These are phyloP conservation scores for Paulownia fortunei DNA, from an alignment of 257 asterid species.

Conservation along the genomic window DNA sequence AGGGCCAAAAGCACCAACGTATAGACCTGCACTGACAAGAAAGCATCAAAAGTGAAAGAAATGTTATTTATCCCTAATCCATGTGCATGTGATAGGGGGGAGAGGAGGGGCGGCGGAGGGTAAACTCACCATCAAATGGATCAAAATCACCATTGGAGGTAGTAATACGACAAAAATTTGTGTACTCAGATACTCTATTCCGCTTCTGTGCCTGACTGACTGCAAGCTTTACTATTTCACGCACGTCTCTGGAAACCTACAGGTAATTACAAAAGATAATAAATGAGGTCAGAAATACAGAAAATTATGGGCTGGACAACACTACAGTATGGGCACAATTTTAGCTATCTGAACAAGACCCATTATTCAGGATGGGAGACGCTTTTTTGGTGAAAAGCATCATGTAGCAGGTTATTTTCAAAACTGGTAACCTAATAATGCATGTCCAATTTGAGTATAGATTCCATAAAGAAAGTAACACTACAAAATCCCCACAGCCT, in stretches of 20 bases:
- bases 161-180: constrained; percentile 74
- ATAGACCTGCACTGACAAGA: constrained; percentile 62
- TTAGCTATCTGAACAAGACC: neutral
- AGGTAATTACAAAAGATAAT: constrained; percentile 21
- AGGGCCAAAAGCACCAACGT: constrained; percentile 98
- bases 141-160: constrained; percentile 77
- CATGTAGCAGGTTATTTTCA: neutral
- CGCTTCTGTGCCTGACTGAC: constrained; percentile 78
- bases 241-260: constrained; percentile 81
- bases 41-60: constrained; percentile 21
- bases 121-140: constrained; percentile 85
- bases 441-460: neutral
- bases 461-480: neutral
- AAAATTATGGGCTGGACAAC: neutral
- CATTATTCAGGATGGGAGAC: neutral
- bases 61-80: neutral
- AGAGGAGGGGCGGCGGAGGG: neutral
- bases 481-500: neutral
- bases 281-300: constrained; percentile 23
- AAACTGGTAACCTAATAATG: neutral
- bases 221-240: constrained; percentile 90
- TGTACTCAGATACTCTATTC: constrained; percentile 72
- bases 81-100: constrained; percentile 8
- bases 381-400: neutral
- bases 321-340: neutral